These are phyloP conservation scores for Sporothrix pallida DNA, from an alignment of 2,329 filamentous ascomycete genomes.

Conservation along the genomic window DNA sequence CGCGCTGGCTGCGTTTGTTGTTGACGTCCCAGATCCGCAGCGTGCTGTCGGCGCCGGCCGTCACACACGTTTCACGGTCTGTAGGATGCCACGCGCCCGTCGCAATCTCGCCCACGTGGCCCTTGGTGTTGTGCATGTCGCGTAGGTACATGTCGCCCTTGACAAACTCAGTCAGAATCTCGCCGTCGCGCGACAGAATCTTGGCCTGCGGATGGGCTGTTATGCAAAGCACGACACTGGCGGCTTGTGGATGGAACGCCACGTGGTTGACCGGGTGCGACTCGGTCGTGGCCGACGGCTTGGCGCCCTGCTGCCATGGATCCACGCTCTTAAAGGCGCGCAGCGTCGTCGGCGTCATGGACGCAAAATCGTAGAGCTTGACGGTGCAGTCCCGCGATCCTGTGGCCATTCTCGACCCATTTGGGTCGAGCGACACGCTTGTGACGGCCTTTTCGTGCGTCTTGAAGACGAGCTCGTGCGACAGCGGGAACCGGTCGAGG, in stretches of 20 bases:
- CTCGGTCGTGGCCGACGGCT: conserved; percentile 73
- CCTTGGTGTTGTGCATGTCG: conserved; percentile 97
- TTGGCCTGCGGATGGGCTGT: conserved; percentile 89
- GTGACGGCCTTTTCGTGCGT: conserved; percentile 90
- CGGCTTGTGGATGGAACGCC: conserved; percentile 82
- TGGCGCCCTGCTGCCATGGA: conserved; percentile 67
- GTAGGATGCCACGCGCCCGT: conserved; percentile 90
- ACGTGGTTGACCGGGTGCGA: conserved; percentile 87
- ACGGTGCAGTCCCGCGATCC: conserved; percentile 89
- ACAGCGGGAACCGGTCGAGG: conserved; percentile 87
- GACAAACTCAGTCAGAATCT: conserved; percentile 82
- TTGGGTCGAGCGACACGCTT: conserved; percentile 80
- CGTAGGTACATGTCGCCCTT: conserved; percentile 99
- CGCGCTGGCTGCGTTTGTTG: conserved; percentile 84
- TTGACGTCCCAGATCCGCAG: conserved; percentile 97
- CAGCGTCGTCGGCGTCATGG: conserved; percentile 93
- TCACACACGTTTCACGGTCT: conserved; percentile 83
- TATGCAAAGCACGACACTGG: conserved; percentile 81
- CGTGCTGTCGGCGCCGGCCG: conserved; percentile 93
- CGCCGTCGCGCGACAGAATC: conserved; percentile 87
- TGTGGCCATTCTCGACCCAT: conserved; percentile 84
- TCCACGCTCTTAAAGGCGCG: conserved; percentile 93
- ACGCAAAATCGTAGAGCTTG: conserved; percentile 93
- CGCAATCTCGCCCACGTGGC: conserved; percentile 90
- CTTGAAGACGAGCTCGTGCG: conserved; percentile 90